Evolutionary conservation across 2,329 filamentous ascomycete genomes (phyloP).

Genomic region (Cordyceps farinosa): DNA sequence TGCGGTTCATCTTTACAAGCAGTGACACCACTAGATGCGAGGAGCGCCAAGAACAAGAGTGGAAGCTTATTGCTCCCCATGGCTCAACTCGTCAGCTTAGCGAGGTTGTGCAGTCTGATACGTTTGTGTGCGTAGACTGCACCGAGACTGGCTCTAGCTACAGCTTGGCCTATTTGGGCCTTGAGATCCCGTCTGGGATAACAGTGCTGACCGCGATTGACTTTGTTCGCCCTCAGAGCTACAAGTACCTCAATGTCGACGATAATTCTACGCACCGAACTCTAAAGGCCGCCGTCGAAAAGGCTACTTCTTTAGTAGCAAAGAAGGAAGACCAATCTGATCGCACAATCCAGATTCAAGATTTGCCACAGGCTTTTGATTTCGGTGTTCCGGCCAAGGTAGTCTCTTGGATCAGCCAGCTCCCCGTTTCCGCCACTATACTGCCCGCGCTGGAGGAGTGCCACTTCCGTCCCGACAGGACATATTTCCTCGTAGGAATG

Average conservation of each 20-base stretch:
- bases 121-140: constrained; percentile 1
- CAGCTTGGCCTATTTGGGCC: background rate
- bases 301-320: background rate
- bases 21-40: background rate
- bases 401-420: background rate
- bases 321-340: background rate
- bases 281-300: background rate
- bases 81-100: constrained; percentile 1
- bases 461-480: constrained; percentile 14
- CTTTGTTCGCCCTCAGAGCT: background rate
- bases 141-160: background rate
- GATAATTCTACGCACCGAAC: background rate
- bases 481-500: constrained; percentile 33
- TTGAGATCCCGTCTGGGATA: background rate
- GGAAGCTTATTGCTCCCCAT: background rate
- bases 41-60: background rate
- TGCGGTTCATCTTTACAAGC: constrained; percentile 1
- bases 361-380: background rate
- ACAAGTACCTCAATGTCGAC: background rate
- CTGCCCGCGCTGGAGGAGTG: constrained; percentile 9
- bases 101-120: background rate
- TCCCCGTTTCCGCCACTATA: background rate
- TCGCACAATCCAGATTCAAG: background rate
- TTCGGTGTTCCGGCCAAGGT: background rate
- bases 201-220: background rate